Evolutionary conservation across 2,329 filamentous ascomycete species (phyloP), one percentile per base, ranked within the genome.

Genomic region (Ramularia collo-cygni): DNA sequence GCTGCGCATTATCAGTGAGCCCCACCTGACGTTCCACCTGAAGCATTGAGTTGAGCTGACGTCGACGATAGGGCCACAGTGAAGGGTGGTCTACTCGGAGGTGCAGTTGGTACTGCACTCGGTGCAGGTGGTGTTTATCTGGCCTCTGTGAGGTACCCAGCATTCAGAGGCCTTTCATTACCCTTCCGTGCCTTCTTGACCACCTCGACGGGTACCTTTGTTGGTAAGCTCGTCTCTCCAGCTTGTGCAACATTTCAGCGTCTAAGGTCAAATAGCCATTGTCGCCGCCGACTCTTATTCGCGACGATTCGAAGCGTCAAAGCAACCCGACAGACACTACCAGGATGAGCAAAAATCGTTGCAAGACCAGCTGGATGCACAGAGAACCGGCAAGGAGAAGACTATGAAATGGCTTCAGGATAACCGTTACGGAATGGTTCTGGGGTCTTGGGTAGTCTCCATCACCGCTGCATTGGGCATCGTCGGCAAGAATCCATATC

Each of bases 151-250:
- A 81, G 88, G 57, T 95, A 83, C 64, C 72, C 79, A 35, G 79
- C 79, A 55, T 85, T 96, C 72, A 80, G 85, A 52, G 67, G 73
- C 51, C 80, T 98, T 46, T 95, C 90, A 0, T 60, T 95, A 1
- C 92, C 88, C 13, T 88, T 98, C 75, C 85, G 87, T 53, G 74
- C 86, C 39, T 98, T 96, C 76, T 78, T 96, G 48, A 76, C 92
- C 50, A 83, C 85, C 31, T 94, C 87, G 7, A 64, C 79, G 8
- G 80, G 77, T 34, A 95, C 92, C 3, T 95, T 95, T 60, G 74
- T 79, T 49, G 82, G 87, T 70, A 58, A 21, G 64, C 51, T 8
- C 4, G 2, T 14, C 8, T 13, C 37, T 7, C 15, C 4, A 13
- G 3, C 10, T 15, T 6, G 2, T 13, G 12, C 18, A 29, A 12